Percentiles rank a stretch among this genome's conserved stretches.
Conservation (phyloP, 768 basidiomycete genomes). For the Megacollybia marginata region DNA sequence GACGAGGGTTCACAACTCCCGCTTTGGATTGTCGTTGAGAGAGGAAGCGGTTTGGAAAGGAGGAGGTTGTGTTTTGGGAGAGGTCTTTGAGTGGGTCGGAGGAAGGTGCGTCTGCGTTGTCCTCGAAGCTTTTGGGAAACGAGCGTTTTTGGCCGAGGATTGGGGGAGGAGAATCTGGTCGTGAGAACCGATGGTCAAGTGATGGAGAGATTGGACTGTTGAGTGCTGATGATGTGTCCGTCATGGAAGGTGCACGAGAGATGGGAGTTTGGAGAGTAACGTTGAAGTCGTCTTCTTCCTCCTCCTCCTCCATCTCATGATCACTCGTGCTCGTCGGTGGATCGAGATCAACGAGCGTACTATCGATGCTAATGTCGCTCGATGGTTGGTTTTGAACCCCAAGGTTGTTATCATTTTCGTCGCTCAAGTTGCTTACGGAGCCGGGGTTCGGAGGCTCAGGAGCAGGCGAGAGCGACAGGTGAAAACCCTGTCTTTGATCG, state of each 20-base stretch:
- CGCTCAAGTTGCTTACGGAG: slow-evolving; percentile 57
- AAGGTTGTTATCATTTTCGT: slow-evolving; percentile 38
- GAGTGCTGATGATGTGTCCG: too few species aligned
- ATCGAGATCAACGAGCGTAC: slow-evolving; percentile 18
- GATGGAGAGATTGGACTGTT: too few species aligned
- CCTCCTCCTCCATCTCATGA: slow-evolving; percentile 22
- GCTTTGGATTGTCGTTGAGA: too few species aligned
- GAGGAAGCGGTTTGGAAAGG: too few species aligned
- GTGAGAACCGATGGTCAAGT: too few species aligned
- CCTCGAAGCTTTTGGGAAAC: too few species aligned
- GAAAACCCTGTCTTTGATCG: slow-evolving; percentile 52
- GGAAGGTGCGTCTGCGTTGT: background rate
- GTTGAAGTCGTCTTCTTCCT: slow-evolving; percentile 59
- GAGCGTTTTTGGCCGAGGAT: too few species aligned
- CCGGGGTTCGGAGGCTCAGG: slow-evolving; percentile 53
- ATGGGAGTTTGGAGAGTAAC: slow-evolving; percentile 61
- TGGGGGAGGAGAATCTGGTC: too few species aligned
- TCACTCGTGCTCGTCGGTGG: slow-evolving; percentile 10
- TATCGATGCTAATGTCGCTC: background rate
- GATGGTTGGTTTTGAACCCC: slow-evolving; percentile 13
- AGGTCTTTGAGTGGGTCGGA: too few species aligned
- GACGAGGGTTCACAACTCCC: too few species aligned
- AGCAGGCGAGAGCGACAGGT: slow-evolving; percentile 57
- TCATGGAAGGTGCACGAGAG: too few species aligned
- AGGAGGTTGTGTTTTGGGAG: background rate